These are phyloP conservation scores for Fonsecaea pedrosoi DNA, from an alignment of 2,329 filamentous ascomycete genomes.

Conservation along the genomic window DNA sequence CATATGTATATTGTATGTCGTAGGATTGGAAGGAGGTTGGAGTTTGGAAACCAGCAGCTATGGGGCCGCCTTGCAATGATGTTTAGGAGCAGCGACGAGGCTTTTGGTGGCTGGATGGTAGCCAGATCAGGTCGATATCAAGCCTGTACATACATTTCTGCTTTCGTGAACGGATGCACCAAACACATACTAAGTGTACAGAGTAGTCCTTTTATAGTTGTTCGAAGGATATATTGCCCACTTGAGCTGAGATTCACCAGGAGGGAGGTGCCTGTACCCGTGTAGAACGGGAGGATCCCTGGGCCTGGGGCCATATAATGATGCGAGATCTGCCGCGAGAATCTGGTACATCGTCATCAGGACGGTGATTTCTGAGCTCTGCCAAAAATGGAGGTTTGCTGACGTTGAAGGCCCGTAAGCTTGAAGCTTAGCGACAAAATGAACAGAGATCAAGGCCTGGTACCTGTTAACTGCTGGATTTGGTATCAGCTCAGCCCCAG, in stretches of 20 bases:
- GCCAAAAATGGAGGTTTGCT: not conserved
- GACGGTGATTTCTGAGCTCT: not conserved
- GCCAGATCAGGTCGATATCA: not conserved
- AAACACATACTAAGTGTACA: not conserved
- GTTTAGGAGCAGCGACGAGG: not conserved
- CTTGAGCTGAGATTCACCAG: not conserved
- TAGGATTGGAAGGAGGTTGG: not conserved
- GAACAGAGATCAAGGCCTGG: not conserved
- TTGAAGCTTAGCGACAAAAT: not conserved
- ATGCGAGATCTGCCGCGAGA: not conserved
- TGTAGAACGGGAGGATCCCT: not conserved
- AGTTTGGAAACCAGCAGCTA: not conserved
- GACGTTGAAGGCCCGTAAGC: conserved; percentile 1
- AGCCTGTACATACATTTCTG: not conserved
- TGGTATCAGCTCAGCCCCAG: not conserved
- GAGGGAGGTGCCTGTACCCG: not conserved
- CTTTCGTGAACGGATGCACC: not conserved
- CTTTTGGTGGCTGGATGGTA: not conserved
- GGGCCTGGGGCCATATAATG: not conserved
- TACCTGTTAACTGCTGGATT: not conserved
- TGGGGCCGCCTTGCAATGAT: not conserved
- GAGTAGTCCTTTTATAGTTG: not conserved
- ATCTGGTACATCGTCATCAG: not conserved
- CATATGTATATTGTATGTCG: not conserved
- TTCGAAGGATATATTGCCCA: not conserved